A percentile compares a stretch with the other conserved stretches of the same genome.
These are phyloP conservation scores for Huntiella decipiens DNA, from an alignment of 2,329 filamentous ascomycete species.

Conservation along the genomic window DNA sequence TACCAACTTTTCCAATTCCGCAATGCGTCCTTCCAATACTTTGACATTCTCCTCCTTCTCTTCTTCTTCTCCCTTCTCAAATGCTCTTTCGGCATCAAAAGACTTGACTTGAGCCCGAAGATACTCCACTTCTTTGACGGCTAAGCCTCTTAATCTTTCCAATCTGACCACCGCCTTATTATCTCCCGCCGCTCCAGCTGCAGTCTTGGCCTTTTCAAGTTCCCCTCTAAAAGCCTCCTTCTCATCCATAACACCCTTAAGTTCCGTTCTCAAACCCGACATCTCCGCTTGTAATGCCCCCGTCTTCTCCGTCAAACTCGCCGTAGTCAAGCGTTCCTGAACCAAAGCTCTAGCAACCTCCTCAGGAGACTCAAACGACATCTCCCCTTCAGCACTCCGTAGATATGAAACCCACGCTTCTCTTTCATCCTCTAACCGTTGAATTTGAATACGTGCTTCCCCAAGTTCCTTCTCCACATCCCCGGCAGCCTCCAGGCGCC, in stretches of 20 bases:
- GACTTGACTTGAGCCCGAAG: conserved; percentile 80
- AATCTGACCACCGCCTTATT: conserved; percentile 57
- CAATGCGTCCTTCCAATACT: conserved; percentile 39
- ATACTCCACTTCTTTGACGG: conserved; percentile 85
- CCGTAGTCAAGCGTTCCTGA: conserved; percentile 60
- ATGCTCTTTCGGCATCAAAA: conserved; percentile 71
- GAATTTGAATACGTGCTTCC: conserved; percentile 64
- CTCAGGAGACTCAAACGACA: conserved; percentile 74
- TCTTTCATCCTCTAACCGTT: conserved; percentile 75
- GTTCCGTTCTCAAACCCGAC: conserved; percentile 54
- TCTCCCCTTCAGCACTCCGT: conserved; percentile 33
- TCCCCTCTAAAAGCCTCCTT: conserved; percentile 45
- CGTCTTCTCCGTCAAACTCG: conserved; percentile 61
- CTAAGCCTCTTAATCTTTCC: conserved; percentile 69
- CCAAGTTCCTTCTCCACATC: conserved; percentile 56
- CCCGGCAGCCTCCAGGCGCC: conserved; percentile 56
- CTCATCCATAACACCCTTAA: conserved; percentile 53
- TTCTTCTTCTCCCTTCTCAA: conserved; percentile 51
- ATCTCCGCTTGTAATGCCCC: conserved; percentile 65
- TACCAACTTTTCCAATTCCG: conserved; percentile 68
- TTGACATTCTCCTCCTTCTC: conserved; percentile 4
- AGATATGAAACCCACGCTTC: conserved; percentile 75
- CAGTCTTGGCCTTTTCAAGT: conserved; percentile 47
- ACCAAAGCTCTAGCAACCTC: conserved; percentile 69
- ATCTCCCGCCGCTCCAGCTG: conserved; percentile 26